Conservation (phyloP, 2,329 filamentous ascomycete species). For the Monosporascus sp. region DNA sequence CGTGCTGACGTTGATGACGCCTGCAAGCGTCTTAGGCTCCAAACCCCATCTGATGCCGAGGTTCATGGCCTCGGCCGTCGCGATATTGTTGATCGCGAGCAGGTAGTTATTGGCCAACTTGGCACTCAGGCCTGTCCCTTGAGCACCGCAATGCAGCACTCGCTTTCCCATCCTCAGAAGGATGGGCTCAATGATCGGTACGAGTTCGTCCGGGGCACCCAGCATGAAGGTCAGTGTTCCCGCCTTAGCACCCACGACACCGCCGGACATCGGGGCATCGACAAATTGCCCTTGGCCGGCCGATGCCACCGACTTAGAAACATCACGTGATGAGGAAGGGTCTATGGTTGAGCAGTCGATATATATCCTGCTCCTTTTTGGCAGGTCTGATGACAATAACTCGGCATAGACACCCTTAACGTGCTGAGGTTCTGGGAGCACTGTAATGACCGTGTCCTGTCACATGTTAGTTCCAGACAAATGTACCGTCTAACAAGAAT, state of each 20-base stretch:
- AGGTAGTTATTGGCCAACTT: slow-evolving; percentile 98
- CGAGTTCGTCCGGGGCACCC: slow-evolving; percentile 57
- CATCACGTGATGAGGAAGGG: slow-evolving; percentile 71
- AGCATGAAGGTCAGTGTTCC: slow-evolving; percentile 96
- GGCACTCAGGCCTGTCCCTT: slow-evolving; percentile 80
- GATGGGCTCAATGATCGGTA: slow-evolving; percentile 61
- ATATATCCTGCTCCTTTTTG: slow-evolving; percentile 64
- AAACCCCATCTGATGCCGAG: slow-evolving; percentile 57
- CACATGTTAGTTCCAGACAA: slow-evolving; percentile 13
- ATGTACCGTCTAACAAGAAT: background rate
- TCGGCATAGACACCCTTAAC: slow-evolving; percentile 76
- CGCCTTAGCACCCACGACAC: slow-evolving; percentile 82
- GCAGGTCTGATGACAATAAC: slow-evolving; percentile 56
- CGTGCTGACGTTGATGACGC: slow-evolving; percentile 88
- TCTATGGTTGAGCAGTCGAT: slow-evolving; percentile 98
- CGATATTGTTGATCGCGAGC: slow-evolving; percentile 85
- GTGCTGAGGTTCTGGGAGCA: slow-evolving; percentile 82
- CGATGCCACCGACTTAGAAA: slow-evolving; percentile 62
- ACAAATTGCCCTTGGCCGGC: slow-evolving; percentile 72
- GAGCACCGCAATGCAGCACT: slow-evolving; percentile 77
- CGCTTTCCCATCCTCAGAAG: slow-evolving; percentile 80
- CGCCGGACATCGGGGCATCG: slow-evolving; percentile 95
- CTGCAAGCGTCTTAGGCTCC: slow-evolving; percentile 62
- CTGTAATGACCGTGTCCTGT: slow-evolving; percentile 81
- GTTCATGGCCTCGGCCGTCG: slow-evolving; percentile 61